These are phyloP conservation scores for Taphrina confusa DNA, from an alignment of 1,139 yeast species.

Conservation along the genomic window DNA sequence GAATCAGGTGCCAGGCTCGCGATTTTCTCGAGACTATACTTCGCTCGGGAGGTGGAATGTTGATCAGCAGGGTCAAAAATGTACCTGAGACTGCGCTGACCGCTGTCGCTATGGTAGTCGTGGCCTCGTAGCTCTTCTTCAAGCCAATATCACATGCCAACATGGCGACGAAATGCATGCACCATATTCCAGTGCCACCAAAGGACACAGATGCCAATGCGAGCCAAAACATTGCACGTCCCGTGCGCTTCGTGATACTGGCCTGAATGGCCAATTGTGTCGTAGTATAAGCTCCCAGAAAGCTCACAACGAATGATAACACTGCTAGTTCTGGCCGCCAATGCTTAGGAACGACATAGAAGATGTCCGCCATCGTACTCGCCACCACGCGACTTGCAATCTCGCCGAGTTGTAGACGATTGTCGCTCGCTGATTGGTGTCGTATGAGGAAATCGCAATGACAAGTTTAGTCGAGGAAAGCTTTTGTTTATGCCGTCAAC, in stretches of 20 bases:
- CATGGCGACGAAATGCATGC: slow-evolving; percentile 31
- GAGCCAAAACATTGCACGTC: slow-evolving; percentile 17
- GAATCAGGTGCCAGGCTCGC: neutral
- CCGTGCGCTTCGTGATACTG: slow-evolving; percentile 7
- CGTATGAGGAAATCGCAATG: no score
- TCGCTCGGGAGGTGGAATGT: slow-evolving; percentile 15
- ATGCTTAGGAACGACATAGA: neutral
- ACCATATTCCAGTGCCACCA: slow-evolving; percentile 32
- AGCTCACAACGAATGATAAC: slow-evolving; percentile 15
- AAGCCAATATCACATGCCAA: slow-evolving; percentile 21
- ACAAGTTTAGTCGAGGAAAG: no score
- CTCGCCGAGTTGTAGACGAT: no score
- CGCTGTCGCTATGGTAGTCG: slow-evolving; percentile 10
- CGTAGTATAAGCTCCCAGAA: slow-evolving; percentile 24
- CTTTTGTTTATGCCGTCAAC: no score
- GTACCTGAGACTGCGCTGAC: slow-evolving; percentile 9
- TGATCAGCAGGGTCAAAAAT: slow-evolving; percentile 10
- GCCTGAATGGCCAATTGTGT: slow-evolving; percentile 17
- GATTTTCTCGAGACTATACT: neutral
- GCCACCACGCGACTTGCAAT: no score
- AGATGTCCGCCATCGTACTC: neutral
- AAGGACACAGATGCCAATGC: slow-evolving; percentile 12
- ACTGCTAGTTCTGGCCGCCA: slow-evolving; percentile 26
- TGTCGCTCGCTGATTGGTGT: no score
- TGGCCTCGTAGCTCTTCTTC: neutral